phyloP scores from a whole-genome alignment of 257 asterid genomes.

The Solanum bukasovii region DNA sequence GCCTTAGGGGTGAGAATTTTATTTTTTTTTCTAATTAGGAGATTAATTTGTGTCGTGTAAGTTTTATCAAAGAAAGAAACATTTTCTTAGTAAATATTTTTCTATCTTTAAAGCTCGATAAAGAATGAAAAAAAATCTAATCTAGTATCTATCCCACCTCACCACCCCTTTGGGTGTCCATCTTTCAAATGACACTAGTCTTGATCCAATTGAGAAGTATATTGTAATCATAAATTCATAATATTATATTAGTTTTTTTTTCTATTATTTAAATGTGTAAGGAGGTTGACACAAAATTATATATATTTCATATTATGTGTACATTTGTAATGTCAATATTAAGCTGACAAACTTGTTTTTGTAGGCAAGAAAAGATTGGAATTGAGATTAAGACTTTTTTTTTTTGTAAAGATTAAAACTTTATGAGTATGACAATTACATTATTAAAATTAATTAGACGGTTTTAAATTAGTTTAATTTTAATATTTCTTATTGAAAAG shows the following conservation, averaged over 20 bases:
- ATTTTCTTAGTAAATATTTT: too few species aligned
- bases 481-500: neutral
- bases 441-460: neutral
- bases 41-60: too few species aligned
- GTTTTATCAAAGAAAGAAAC: neutral
- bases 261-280: neutral
- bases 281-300: neutral
- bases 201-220: neutral
- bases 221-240: neutral
- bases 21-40: too few species aligned
- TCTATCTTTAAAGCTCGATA: too few species aligned
- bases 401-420: neutral
- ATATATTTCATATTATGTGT: neutral
- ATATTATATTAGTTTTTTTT: neutral
- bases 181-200: neutral
- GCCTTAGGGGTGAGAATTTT: neutral
- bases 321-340: neutral
- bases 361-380: neutral
- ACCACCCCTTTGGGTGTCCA: neutral
- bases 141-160: neutral
- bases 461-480: neutral
- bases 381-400: neutral
- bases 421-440: neutral
- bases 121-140: too few species aligned
- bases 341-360: neutral